These are phyloP conservation scores for Talaromyces verruculosus DNA, from an alignment of 2,329 filamentous ascomycete species.

Conservation along the genomic window DNA sequence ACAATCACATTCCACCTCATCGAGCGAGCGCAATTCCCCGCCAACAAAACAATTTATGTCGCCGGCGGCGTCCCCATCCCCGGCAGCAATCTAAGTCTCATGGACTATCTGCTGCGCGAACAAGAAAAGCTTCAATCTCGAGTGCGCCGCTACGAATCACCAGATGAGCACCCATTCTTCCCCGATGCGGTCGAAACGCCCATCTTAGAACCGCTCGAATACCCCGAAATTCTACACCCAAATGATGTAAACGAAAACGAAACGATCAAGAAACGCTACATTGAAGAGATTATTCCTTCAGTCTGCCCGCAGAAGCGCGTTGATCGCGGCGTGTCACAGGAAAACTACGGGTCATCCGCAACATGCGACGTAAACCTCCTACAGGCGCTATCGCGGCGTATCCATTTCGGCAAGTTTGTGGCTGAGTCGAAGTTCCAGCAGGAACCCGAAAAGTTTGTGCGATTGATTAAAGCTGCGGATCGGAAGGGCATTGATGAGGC, in stretches of 20 bases:
- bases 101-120: conserved; percentile 90
- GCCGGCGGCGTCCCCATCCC: conserved; percentile 79
- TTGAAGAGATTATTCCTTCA: conserved; percentile 75
- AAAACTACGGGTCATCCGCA: conserved; percentile 93
- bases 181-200: conserved; percentile 73
- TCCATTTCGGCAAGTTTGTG: conserved; percentile 98
- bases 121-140: conserved; percentile 89
- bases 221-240: conserved; percentile 80
- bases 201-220: conserved; percentile 82
- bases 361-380: conserved; percentile 88
- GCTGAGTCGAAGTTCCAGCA: conserved; percentile 92
- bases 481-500: conserved; percentile 78
- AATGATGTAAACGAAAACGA: conserved; percentile 91
- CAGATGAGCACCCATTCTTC: conserved; percentile 98
- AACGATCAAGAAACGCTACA: conserved; percentile 82
- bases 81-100: conserved; percentile 70
- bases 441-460: conserved; percentile 76
- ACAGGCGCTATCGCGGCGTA: conserved; percentile 83
- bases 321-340: conserved; percentile 80
- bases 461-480: conserved; percentile 78
- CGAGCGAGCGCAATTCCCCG: conserved; percentile 94
- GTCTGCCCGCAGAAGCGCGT: conserved; percentile 73
- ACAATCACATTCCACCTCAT: conserved; percentile 97
- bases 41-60: conserved; percentile 83
- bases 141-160: conserved; percentile 91